These are phyloP conservation scores for Haplosporangium gracile DNA, from an alignment of 192 early-diverging fungal genomes.

Conservation along the genomic window DNA sequence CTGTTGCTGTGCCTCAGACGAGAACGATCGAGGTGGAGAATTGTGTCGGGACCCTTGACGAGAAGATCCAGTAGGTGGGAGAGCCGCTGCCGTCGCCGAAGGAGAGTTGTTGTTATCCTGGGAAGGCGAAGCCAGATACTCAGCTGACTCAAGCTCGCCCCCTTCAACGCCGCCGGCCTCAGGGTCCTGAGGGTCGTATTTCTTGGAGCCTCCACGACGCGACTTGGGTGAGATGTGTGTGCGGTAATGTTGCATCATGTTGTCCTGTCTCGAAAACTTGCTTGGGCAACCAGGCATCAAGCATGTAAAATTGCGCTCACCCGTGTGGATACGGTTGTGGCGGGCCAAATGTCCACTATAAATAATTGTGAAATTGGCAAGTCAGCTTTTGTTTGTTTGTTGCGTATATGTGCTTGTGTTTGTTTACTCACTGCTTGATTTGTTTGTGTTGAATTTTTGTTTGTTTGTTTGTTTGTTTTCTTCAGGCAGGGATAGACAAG, in stretches of 20 bases:
- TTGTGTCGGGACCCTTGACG: conserved; percentile 19
- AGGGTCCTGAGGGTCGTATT: conserved; percentile 20
- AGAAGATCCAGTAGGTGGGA: conserved; percentile 8
- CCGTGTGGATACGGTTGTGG: conserved; percentile 86
- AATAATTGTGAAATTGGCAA: neutral
- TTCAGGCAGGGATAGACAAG: neutral
- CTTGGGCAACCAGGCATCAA: conserved; percentile 77
- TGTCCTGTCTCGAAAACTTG: conserved; percentile 86
- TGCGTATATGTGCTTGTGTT: neutral
- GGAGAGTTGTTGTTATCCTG: conserved; percentile 8
- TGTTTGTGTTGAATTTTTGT: neutral
- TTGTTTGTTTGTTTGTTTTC: conserved; percentile 6
- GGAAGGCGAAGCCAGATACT: neutral
- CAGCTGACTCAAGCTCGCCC: conserved; percentile 10
- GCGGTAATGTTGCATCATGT: conserved; percentile 91
- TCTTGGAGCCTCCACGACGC: conserved; percentile 56
- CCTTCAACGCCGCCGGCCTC: conserved; percentile 1
- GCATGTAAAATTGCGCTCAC: conserved; percentile 84
- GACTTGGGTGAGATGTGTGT: conserved; percentile 82
- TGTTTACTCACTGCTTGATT: neutral
- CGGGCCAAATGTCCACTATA: conserved; percentile 83
- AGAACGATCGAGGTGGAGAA: conserved; percentile 20
- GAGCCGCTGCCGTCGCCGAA: neutral
- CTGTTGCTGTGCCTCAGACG: neutral
- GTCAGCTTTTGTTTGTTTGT: neutral